A percentile compares a stretch with the other conserved stretches of the same genome.
Evolutionary conservation across 345 rosid species (phyloP).

Genomic region (Lenwebbia sp.): DNA sequence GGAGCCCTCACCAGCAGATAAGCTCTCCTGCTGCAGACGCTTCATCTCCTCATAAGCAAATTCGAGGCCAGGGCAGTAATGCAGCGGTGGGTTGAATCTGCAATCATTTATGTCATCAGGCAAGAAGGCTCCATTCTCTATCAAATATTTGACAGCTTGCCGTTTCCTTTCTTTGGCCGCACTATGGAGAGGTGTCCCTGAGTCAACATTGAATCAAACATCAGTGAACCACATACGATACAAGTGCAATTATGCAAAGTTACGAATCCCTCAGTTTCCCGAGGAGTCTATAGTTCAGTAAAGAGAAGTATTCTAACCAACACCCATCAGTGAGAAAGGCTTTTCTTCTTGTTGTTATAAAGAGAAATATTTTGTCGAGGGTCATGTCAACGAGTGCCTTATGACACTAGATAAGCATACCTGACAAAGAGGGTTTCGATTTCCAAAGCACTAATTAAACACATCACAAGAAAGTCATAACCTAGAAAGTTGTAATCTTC

Average conservation of each 20-base stretch:
- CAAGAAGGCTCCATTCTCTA: slow-evolving; percentile 86
- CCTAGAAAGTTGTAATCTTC: background rate
- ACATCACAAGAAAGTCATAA: background rate
- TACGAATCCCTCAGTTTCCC: background rate
- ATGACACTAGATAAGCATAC: background rate
- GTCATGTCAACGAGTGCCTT: background rate
- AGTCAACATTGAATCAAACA: background rate
- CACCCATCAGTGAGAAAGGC: background rate
- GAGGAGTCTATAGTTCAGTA: background rate
- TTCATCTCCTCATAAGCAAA: slow-evolving; percentile 93
- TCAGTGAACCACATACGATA: background rate
- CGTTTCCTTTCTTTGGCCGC: slow-evolving; percentile 86
- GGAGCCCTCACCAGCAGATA: slow-evolving; percentile 1
- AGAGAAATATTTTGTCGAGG: background rate
- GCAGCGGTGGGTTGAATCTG: slow-evolving; percentile 91
- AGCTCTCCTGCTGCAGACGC: slow-evolving; percentile 21
- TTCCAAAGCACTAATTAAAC: background rate
- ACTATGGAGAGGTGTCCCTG: slow-evolving; percentile 92
- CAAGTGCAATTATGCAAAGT: background rate
- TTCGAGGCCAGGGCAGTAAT: slow-evolving; percentile 92
- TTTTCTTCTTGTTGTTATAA: background rate
- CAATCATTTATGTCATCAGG: slow-evolving; percentile 77
- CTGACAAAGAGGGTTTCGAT: background rate
- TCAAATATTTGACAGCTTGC: slow-evolving; percentile 73
- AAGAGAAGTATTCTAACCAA: background rate